These are phyloP conservation scores for Besnoitia besnoiti DNA, from an alignment of 169 alveolate genomes.

Conservation along the genomic window DNA sequence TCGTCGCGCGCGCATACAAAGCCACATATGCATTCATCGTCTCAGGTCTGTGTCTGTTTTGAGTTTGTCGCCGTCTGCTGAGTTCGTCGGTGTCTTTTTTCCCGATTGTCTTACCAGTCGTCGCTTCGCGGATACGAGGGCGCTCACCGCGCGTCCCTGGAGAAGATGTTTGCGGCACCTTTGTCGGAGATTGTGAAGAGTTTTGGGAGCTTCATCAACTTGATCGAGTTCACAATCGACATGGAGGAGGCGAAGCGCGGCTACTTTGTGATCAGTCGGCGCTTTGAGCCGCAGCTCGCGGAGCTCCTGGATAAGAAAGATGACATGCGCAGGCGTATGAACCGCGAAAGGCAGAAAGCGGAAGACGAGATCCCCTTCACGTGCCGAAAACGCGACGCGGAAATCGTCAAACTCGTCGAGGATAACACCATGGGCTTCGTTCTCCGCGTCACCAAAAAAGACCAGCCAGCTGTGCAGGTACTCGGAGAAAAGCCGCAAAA, in stretches of 20 bases:
- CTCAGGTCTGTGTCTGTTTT: background rate
- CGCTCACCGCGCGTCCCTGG: conserved; percentile 72
- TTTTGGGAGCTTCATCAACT: conserved; percentile 84
- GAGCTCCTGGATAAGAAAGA: conserved; percentile 79
- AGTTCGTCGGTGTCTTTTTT: conserved; percentile 67
- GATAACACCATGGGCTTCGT: conserved; percentile 82
- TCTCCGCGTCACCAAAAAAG: conserved; percentile 88
- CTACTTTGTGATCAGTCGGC: conserved; percentile 84
- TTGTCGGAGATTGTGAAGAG: conserved; percentile 80
- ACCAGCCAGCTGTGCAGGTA: conserved; percentile 74
- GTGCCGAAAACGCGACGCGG: conserved; percentile 73
- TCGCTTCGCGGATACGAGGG: conserved; percentile 75
- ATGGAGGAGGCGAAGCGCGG: conserved; percentile 89
- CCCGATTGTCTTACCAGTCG: background rate
- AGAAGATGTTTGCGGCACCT: conserved; percentile 74
- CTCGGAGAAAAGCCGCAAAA: background rate
- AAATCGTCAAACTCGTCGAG: conserved; percentile 80
- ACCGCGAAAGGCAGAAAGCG: conserved; percentile 79
- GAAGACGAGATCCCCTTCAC: conserved; percentile 80
- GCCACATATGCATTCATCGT: no score
- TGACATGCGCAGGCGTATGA: conserved; percentile 81
- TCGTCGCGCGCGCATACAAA: no score
- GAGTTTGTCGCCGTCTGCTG: conserved; percentile 31
- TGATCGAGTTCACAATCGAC: conserved; percentile 93
- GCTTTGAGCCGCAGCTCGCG: conserved; percentile 83